A percentile compares a stretch with the other conserved stretches of the same genome.
phyloP scores from a whole-genome alignment of 192 early-diverging fungal species.

The Umbelopsis sp. region DNA sequence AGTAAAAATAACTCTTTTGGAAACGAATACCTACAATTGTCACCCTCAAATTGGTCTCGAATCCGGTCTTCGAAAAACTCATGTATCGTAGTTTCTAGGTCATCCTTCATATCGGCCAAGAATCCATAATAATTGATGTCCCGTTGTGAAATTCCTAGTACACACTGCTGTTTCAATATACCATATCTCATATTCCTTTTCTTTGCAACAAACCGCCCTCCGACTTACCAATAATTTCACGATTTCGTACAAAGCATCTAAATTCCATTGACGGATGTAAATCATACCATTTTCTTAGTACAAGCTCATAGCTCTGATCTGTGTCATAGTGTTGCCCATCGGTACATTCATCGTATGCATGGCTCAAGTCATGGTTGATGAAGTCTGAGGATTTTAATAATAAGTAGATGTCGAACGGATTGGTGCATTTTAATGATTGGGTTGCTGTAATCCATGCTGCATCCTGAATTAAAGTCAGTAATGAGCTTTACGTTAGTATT shows the following conservation, averaged over 20 bases:
- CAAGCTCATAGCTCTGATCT: constrained; percentile 57
- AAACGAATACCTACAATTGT: constrained; percentile 67
- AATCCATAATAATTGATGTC: constrained; percentile 88
- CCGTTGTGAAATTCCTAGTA: constrained; percentile 75
- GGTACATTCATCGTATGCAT: constrained; percentile 74
- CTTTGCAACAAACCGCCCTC: background rate
- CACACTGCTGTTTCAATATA: background rate
- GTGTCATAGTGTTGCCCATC: constrained; percentile 22
- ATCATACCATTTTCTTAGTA: constrained; percentile 90
- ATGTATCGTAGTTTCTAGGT: constrained; percentile 57
- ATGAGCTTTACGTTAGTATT: background rate
- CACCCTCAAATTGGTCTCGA: constrained; percentile 60
- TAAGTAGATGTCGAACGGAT: constrained; percentile 78
- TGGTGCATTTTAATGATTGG: constrained; percentile 77
- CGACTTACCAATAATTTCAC: constrained; percentile 69
- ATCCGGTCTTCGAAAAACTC: constrained; percentile 72
- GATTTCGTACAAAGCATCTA: constrained; percentile 86
- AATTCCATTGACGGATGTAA: constrained; percentile 93
- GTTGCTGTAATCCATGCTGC: constrained; percentile 88
- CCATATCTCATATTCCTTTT: background rate
- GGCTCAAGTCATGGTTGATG: constrained; percentile 78
- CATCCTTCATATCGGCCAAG: constrained; percentile 58
- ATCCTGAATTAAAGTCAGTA: constrained; percentile 49
- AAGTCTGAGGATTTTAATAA: constrained; percentile 94
- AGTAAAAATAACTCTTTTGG: too few relatives aligned